phyloP scores from a whole-genome alignment of 2,329 filamentous ascomycete species.

The Colletotrichum spaethianum region DNA sequence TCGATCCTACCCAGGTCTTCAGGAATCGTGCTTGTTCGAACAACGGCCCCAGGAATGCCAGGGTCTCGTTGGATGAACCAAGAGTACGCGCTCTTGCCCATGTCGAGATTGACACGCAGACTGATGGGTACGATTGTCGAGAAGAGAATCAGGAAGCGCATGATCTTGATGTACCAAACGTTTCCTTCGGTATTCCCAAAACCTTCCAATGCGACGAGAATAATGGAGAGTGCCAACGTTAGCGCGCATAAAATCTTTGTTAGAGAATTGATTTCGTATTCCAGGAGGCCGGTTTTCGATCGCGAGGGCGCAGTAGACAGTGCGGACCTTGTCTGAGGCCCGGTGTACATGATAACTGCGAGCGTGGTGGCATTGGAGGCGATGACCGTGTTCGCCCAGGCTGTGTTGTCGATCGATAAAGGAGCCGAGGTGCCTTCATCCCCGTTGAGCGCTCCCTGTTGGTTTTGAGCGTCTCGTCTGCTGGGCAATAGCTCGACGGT shows the following conservation, averaged over 20 bases:
- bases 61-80: conserved; percentile 94
- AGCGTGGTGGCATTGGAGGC: conserved; percentile 92
- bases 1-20: conserved; percentile 97
- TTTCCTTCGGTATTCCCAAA: conserved; percentile 78
- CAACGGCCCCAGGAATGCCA: conserved; percentile 91
- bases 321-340: conserved; percentile 92
- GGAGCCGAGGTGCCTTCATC: conserved; percentile 72
- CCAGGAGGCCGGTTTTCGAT: conserved; percentile 93
- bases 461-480: conserved; percentile 62
- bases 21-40: conserved; percentile 96
- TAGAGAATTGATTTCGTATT: conserved; percentile 96
- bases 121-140: conserved; percentile 99
- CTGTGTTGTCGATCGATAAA: conserved; percentile 95
- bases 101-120: conserved; percentile 93
- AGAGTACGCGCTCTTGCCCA: conserved; percentile 97
- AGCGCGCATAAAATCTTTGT: conserved; percentile 96
- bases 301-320: conserved; percentile 92
- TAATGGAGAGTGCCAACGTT: conserved; percentile 87
- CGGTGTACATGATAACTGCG: conserved; percentile 94
- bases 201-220: conserved; percentile 89
- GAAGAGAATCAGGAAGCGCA: conserved; percentile 97
- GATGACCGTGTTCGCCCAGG: conserved; percentile 98
- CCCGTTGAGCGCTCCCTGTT: conserved; percentile 51
- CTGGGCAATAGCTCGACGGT: conserved; percentile 82
- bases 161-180: conserved; percentile 95